Evolutionary conservation across 495 filamentous ascomycete species (phyloP).

Genomic region (Lasiosphaeria ovina): DNA sequence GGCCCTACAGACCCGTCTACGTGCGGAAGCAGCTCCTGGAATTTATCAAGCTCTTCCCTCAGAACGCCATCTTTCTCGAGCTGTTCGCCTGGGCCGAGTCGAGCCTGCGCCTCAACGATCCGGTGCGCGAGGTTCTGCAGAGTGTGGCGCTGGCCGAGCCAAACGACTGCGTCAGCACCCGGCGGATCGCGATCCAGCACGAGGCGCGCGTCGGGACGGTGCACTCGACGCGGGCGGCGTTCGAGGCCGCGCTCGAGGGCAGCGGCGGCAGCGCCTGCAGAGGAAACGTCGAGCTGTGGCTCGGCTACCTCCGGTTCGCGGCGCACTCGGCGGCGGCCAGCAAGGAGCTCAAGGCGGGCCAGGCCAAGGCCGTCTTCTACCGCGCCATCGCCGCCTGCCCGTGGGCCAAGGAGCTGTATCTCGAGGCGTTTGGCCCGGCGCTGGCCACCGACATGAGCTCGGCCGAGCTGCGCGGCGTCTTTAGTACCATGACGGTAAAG

Average conservation of each 20-base stretch:
- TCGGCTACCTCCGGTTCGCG: conserved; percentile 59
- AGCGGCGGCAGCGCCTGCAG: conserved; percentile 36
- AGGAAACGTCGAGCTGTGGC: conserved; percentile 59
- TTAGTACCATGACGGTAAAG: conserved; percentile 36
- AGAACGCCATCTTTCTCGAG: conserved; percentile 74
- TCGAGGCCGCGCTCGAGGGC: conserved; percentile 64
- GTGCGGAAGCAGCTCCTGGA: conserved; percentile 59
- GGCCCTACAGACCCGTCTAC: conserved; percentile 59
- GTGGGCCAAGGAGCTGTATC: conserved; percentile 69
- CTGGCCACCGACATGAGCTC: conserved; percentile 29
- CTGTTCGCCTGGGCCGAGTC: conserved; percentile 68
- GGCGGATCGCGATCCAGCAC: conserved; percentile 65
- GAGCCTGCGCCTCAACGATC: conserved; percentile 66
- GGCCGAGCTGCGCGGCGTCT: conserved; percentile 55
- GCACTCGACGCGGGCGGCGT: conserved; percentile 62
- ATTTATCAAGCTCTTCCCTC: conserved; percentile 63
- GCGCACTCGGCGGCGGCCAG: neutral
- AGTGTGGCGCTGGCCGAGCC: conserved; percentile 42
- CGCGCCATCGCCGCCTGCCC: conserved; percentile 69
- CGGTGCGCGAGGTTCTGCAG: conserved; percentile 60
- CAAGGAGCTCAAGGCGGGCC: neutral
- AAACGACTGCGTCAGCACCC: conserved; percentile 50
- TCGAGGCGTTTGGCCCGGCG: conserved; percentile 53
- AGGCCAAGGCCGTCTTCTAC: conserved; percentile 54
- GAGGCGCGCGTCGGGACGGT: conserved; percentile 60